A percentile compares a stretch with the other conserved stretches of the same genome.
Evolutionary conservation across 208 protist species (phyloP).

Genomic region (Porcisia deanei): DNA sequence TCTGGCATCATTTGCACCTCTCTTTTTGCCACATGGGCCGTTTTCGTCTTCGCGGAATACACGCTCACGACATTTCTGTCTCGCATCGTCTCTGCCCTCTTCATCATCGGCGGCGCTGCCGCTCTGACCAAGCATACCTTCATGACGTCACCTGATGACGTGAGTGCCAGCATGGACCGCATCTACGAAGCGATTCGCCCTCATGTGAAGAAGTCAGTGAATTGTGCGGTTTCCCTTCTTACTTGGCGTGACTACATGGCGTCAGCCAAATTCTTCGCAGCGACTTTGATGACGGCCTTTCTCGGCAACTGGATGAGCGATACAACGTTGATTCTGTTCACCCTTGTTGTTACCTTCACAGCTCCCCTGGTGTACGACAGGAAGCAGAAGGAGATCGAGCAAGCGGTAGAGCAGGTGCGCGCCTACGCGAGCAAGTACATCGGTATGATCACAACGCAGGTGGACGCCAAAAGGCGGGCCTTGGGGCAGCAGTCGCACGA

Average conservation of each 20-base stretch:
- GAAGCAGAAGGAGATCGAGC: slow-evolving; percentile 73
- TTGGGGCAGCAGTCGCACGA: slow-evolving; percentile 32
- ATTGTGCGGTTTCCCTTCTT: slow-evolving; percentile 38
- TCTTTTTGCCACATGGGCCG: slow-evolving; percentile 47
- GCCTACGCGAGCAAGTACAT: slow-evolving; percentile 53
- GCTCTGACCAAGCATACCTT: slow-evolving; percentile 33
- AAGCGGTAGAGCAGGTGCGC: slow-evolving; percentile 28
- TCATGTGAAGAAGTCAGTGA: slow-evolving; percentile 26
- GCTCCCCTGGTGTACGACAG: slow-evolving; percentile 68
- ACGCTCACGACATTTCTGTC: slow-evolving; percentile 74
- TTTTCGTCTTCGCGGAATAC: slow-evolving; percentile 75
- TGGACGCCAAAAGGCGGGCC: slow-evolving; percentile 21
- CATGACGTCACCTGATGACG: slow-evolving; percentile 40
- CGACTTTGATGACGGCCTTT: slow-evolving; percentile 48
- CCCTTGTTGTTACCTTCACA: slow-evolving; percentile 48
- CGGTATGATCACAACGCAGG: slow-evolving; percentile 36
- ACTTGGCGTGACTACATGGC: slow-evolving; percentile 61
- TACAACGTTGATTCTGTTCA: slow-evolving; percentile 43
- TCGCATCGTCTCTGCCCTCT: slow-evolving; percentile 45
- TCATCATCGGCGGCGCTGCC: slow-evolving; percentile 42
- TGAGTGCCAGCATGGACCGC: slow-evolving; percentile 47
- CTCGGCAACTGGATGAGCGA: slow-evolving; percentile 82
- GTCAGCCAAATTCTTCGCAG: slow-evolving; percentile 52
- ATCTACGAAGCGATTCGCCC: slow-evolving; percentile 59
- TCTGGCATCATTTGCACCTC: slow-evolving; percentile 42